A percentile compares a stretch with the other conserved stretches of the same genome.
Conservation (phyloP, 768 basidiomycete genomes). For the Pulveroboletus sp. region DNA sequence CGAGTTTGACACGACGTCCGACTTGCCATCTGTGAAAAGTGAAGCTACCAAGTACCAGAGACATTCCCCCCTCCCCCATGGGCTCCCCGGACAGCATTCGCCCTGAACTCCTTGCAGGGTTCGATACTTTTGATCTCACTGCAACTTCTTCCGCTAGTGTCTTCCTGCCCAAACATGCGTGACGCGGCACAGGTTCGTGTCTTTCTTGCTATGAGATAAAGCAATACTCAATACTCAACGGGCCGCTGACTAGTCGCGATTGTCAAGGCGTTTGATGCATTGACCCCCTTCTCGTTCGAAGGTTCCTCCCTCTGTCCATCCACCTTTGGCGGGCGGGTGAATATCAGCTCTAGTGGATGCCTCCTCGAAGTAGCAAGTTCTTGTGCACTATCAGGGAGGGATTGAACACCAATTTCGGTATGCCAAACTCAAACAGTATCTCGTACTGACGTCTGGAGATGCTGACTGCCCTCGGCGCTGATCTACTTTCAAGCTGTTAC, state of each 20-base stretch:
- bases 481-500: conserved; percentile 32
- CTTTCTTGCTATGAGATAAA: conserved; percentile 64
- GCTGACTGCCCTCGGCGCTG: conserved; percentile 72
- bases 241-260: neutral
- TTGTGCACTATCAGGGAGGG: conserved; percentile 50
- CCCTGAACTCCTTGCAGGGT: no score
- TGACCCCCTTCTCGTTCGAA: conserved; percentile 76
- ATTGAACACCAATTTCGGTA: conserved; percentile 80
- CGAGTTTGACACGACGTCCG: no score
- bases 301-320: conserved; percentile 79
- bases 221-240: no score
- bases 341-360: conserved; percentile 39
- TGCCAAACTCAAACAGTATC: conserved; percentile 48
- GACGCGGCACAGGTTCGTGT: conserved; percentile 58
- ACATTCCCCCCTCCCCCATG: no score
- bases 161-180: no score
- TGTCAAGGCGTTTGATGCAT: conserved; percentile 68
- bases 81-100: no score
- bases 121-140: no score
- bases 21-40: no score
- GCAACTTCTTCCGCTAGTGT: no score
- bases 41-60: no score
- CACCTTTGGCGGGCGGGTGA: conserved; percentile 66
- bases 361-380: neutral
- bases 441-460: conserved; percentile 58